Evolutionary conservation across 2,329 filamentous ascomycete genomes (phyloP).

Genomic region (Fusarium proliferatum): DNA sequence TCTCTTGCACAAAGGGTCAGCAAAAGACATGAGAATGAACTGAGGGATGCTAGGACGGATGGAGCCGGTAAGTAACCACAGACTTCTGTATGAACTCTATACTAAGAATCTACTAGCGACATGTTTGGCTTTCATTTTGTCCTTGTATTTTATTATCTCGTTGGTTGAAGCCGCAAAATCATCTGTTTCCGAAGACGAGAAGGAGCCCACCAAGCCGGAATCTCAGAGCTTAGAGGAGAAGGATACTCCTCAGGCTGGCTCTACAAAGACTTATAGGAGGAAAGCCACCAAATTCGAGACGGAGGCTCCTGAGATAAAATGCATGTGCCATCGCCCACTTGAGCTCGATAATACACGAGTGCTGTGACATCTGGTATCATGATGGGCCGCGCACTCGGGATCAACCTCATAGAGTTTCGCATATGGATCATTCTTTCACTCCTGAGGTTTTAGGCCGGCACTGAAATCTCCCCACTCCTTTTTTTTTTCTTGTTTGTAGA

Average conservation of each 20-base stretch:
- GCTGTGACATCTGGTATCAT: not conserved
- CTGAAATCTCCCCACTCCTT: not conserved
- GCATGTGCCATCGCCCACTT: not conserved
- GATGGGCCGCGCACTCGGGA: not conserved
- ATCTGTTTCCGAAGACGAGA: not conserved
- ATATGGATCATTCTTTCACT: not conserved
- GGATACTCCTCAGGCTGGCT: not conserved
- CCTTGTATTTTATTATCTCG: fast-evolving
- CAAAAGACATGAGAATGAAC: not conserved
- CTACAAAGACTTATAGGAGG: not conserved
- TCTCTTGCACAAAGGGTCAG: no score
- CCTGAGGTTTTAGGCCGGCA: not conserved
- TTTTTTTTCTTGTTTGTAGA: not conserved
- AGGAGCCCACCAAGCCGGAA: not conserved
- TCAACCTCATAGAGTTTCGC: not conserved
- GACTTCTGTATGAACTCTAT: not conserved
- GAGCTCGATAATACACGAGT: not conserved
- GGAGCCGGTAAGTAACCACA: not conserved
- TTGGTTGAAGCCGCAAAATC: fast-evolving
- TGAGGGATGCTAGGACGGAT: not conserved
- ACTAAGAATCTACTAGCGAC: not conserved
- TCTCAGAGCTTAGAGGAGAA: not conserved
- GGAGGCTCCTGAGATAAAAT: not conserved
- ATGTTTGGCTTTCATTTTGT: fast-evolving
- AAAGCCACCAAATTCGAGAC: not conserved